Evolutionary conservation across 495 filamentous ascomycete species (phyloP), one percentile per base, ranked within the genome.

Genomic region (Chaetomium tenue): DNA sequence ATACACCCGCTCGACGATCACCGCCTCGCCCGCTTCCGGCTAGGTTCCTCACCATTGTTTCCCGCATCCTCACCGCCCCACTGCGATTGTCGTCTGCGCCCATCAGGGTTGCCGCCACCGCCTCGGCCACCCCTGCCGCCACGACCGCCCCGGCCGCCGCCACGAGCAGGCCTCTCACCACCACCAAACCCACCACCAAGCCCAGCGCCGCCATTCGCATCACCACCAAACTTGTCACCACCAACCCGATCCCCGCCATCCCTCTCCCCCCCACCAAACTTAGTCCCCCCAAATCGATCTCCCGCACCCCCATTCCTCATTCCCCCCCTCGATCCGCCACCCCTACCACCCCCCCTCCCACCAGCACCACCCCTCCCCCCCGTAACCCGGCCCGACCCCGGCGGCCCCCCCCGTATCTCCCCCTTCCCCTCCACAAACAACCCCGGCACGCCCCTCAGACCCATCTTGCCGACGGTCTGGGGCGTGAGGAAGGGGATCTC

Each of bases 391-490:
- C 42, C 30, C 30, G 55, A 39, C 2, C 39, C 39, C 0, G 39
- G 37, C 37, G 55, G 55, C 13, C 37, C 39, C 3, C 57, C 57
- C 16, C 15, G 13, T 2, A 66, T 39, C 5, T 15, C 28, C 6
- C 23, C 59, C 40, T 50, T 63, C 25, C 56, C 63, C 15, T 55
- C 37, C 22, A 69, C 58, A 12, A 28, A 44, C 33, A 75, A 25
- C 5, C 72, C 72, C n/a, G 71, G 67, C 48, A 75, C 72, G 50
- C 71, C 71, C 64, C 69, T 68, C 55, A 75, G 66, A 6, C 72
- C 72, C 72, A 75, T 75, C 72, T 71, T 75, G 37, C 63, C 60
- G 25, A 75, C 66, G 2, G 54, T 60, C 11, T 28, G 52, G 15
- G 64, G 13, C 48, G 58, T 61, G 13, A 74, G 48, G 25, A 23